Base-by-base conservation (phyloP, 495 filamentous ascomycete genomes). In the Neurospora terricola region DNA sequence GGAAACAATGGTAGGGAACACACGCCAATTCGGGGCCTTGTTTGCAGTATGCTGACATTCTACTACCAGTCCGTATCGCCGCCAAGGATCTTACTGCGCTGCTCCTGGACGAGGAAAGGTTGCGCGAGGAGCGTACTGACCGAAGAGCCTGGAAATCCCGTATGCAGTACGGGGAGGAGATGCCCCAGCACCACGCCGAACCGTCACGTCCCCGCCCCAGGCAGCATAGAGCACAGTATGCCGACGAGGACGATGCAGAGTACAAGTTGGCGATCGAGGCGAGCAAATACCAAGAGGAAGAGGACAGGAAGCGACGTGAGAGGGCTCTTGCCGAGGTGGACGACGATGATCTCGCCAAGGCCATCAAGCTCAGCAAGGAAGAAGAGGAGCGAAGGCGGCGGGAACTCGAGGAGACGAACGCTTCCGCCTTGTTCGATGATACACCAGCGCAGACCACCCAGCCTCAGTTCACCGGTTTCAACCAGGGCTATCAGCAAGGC, bases 401-500 rank as follows among this genome's bases (percentile, higher is more conserved):
- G 68, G 94, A 98, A 80, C 83, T 98, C 71, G 96, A 98, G 82
- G 92, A 97, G 75, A 92, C 83, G 80, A 97, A 98, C 78, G 91
- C 93, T 6, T 83, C 90, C 18, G 90, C 92, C 39, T 85, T 99
- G 45, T 98, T 99, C 77, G 95, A 97, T 76, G 92, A 96, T 78
- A 88, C 90, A 27, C 90, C 92, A 18, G 80, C 86, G 8, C 86
- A 75, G 14, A 42, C 83, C 38, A 79, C 81, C 16, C 89, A 89
- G 73, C 87, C 92, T 66, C 94, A 97, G 83, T 89, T 89, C 38
- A 97, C 94, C 9, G 92, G 92, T 4, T 94, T 91, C 84, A 98
- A 98, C 81, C 94, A 97, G 82, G 94, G 95, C 48, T 99, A 98
- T 78, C 93, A 97, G 82, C 96, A 99, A 82, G 94, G 97, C 77